A percentile compares a stretch with the other conserved stretches of the same genome.
Evolutionary conservation across 2,329 filamentous ascomycete species (phyloP).

Genomic region (Neofusicoccum sp.): DNA sequence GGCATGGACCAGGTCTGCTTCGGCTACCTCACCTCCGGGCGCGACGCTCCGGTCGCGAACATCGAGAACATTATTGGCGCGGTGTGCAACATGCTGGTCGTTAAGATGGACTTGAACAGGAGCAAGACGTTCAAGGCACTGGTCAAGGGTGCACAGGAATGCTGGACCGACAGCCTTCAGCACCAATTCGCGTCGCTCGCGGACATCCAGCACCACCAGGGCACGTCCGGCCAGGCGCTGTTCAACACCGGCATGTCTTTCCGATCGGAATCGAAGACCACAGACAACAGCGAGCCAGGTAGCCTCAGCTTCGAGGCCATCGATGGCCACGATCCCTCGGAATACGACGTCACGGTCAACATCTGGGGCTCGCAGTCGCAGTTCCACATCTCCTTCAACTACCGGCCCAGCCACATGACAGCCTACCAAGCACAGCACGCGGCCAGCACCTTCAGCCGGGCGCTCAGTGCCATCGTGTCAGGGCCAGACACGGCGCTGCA

Average conservation of each 20-base stretch:
- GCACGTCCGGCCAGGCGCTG: slow-evolving; percentile 52
- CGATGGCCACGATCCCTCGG: slow-evolving; percentile 7
- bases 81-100: slow-evolving; percentile 40
- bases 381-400: slow-evolving; percentile 15
- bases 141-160: slow-evolving; percentile 17
- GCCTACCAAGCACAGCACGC: slow-evolving; percentile 16
- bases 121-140: slow-evolving; percentile 27
- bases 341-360: slow-evolving; percentile 29
- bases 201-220: slow-evolving; percentile 37
- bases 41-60: slow-evolving; percentile 34
- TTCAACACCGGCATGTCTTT: slow-evolving; percentile 50
- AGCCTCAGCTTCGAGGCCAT: slow-evolving; percentile 3
- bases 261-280: slow-evolving; percentile 44
- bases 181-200: slow-evolving; percentile 31
- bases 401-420: slow-evolving; percentile 15
- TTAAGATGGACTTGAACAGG: slow-evolving; percentile 31
- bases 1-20: slow-evolving; percentile 32
- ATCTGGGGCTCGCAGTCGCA: background rate
- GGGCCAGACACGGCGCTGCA: slow-evolving; percentile 41
- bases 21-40: slow-evolving; percentile 36
- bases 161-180: background rate
- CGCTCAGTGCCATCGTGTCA: slow-evolving; percentile 15
- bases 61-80: slow-evolving; percentile 38
- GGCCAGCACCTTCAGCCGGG: background rate
- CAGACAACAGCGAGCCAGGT: slow-evolving; percentile 47